phyloP scores from a whole-genome alignment of 2,329 filamentous ascomycete genomes.

The Monilinia laxa region DNA sequence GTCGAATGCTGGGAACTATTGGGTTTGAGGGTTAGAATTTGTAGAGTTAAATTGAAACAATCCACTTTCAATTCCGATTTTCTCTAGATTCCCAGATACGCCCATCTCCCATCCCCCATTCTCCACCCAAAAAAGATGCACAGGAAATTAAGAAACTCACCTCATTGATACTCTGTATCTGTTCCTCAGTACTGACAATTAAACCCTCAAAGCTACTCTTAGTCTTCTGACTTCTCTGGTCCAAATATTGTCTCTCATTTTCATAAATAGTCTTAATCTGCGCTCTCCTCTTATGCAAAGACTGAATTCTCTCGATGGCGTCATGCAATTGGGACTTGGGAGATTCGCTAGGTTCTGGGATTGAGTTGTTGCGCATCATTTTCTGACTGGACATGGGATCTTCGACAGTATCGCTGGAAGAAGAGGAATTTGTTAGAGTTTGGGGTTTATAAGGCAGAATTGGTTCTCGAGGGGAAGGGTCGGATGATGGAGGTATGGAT shows the following conservation, averaged over 20 bases:
- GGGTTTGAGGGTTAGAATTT: not conserved
- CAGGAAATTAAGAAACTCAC: not conserved
- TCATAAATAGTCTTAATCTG: constrained; percentile 23
- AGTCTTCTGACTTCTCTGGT: constrained; percentile 22
- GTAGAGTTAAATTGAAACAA: not conserved
- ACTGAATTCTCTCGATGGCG: constrained; percentile 22
- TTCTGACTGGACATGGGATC: constrained; percentile 17
- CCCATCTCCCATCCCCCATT: not conserved
- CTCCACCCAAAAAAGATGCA: not conserved
- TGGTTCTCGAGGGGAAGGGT: constrained; percentile 10
- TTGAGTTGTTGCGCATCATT: constrained; percentile 16
- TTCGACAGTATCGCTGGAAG: constrained; percentile 13
- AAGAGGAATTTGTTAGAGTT: constrained; percentile 10
- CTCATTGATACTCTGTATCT: constrained; percentile 25
- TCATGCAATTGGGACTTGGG: constrained; percentile 22
- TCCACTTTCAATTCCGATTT: not conserved
- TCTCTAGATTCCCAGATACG: not conserved
- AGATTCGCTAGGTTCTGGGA: constrained; percentile 19
- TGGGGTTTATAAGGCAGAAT: constrained; percentile 13
- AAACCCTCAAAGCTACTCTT: constrained; percentile 23
- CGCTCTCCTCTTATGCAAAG: constrained; percentile 16
- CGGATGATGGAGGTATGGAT: constrained; percentile 2
- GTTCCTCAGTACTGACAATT: constrained; percentile 24
- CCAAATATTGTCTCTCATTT: constrained; percentile 21
- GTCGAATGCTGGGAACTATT: constrained; percentile 24